These are phyloP conservation scores for Cryphonectria nitschkei DNA, from an alignment of 2,329 filamentous ascomycete genomes.

Conservation along the genomic window DNA sequence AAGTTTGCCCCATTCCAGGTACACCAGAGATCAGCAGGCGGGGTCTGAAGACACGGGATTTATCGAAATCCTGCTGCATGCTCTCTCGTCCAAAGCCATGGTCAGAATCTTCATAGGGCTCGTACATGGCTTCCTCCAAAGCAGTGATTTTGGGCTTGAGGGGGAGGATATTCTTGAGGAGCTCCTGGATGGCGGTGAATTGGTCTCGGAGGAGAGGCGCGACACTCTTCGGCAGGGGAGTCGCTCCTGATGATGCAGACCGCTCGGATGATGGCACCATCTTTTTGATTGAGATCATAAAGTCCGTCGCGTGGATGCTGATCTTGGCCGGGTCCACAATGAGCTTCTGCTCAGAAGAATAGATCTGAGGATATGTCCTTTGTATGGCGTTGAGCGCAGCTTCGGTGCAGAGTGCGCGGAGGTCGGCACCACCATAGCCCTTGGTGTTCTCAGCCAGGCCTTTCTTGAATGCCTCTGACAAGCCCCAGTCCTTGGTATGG, in stretches of 20 bases:
- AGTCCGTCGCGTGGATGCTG: conserved; percentile 87
- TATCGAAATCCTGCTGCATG: conserved; percentile 77
- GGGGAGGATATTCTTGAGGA: conserved; percentile 78
- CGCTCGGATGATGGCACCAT: conserved; percentile 94
- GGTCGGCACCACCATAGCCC: conserved; percentile 93
- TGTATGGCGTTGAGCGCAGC: conserved; percentile 95
- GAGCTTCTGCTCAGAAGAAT: conserved; percentile 86
- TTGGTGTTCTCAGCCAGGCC: conserved; percentile 87
- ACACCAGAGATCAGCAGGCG: conserved; percentile 81
- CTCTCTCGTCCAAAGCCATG: conserved; percentile 85
- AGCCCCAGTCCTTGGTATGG: conserved; percentile 91
- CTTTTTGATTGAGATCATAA: conserved; percentile 96
- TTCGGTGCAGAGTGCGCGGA: conserved; percentile 93
- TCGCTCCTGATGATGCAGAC: conserved; percentile 81
- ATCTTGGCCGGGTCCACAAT: conserved; percentile 85
- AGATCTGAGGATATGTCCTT: conserved; percentile 94
- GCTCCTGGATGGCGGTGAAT: conserved; percentile 67
- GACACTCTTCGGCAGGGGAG: conserved; percentile 76
- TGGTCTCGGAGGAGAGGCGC: conserved; percentile 80
- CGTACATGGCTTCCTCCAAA: conserved; percentile 90
- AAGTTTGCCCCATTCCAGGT: conserved; percentile 91
- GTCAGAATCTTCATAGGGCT: conserved; percentile 81
- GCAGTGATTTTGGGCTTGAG: conserved; percentile 86
- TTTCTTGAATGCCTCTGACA: conserved; percentile 78
- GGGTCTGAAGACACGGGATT: conserved; percentile 84